These are phyloP conservation scores for Notholithocarpus densiflorus DNA, from an alignment of 306 rosid genomes.

Conservation along the genomic window DNA sequence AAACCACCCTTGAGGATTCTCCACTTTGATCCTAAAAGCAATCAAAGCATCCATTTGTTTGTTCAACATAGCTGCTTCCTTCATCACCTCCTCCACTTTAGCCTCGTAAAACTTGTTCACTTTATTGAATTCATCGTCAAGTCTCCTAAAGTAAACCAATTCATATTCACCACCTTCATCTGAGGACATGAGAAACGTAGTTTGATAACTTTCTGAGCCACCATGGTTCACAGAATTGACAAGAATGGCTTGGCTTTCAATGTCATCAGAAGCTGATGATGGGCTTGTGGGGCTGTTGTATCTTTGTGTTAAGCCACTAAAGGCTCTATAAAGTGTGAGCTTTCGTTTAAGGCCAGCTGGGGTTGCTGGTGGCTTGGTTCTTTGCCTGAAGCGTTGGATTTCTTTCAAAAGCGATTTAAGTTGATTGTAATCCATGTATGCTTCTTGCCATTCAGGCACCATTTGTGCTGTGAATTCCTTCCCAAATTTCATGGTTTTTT, in stretches of 20 bases:
- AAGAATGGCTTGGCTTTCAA: conserved; percentile 60
- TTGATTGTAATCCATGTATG: conserved; percentile 59
- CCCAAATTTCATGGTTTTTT: conserved; percentile 62
- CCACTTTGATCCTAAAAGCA: conserved; percentile 66
- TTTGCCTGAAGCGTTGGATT: conserved; percentile 24
- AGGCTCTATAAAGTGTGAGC: conserved; percentile 54
- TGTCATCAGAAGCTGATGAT: conserved; percentile 13
- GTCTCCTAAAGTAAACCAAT: conserved; percentile 45
- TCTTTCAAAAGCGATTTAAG: conserved; percentile 53
- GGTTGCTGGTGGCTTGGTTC: conserved; percentile 14
- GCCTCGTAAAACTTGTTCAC: conserved; percentile 48
- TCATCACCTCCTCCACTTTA: conserved; percentile 54
- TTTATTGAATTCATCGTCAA: conserved; percentile 63
- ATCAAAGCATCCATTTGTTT: conserved; percentile 73
- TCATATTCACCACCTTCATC: conserved; percentile 69
- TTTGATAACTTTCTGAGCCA: conserved; percentile 33
- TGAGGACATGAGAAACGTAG: conserved; percentile 46
- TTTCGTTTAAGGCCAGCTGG: conserved; percentile 37
- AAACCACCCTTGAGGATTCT: conserved; percentile 34
- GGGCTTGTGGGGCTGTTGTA: conserved; percentile 19
- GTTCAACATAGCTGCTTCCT: conserved; percentile 55
- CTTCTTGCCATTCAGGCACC: conserved; percentile 80
- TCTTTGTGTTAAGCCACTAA: conserved; percentile 64
- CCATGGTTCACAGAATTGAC: conserved; percentile 29
- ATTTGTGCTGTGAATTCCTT: conserved; percentile 57